Percentiles rank a stretch among this genome's conserved stretches.
phyloP scores from a whole-genome alignment of 164 flowering plant genomes.

The Dillenia turbinata region DNA sequence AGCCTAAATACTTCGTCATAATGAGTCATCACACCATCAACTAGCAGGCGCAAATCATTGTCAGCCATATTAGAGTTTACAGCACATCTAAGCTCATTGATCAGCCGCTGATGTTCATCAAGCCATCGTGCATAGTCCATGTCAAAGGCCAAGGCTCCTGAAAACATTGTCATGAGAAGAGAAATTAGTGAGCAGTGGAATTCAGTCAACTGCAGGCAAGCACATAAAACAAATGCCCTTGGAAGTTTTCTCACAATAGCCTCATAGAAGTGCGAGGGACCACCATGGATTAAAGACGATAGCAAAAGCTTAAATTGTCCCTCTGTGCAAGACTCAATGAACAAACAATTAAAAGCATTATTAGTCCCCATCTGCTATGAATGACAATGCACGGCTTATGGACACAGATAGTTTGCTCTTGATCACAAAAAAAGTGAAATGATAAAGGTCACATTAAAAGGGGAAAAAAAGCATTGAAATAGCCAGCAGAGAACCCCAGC shows the following conservation, averaged over 20 bases:
- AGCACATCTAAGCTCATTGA: conserved; percentile 69
- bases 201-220: too few species aligned
- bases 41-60: conserved; percentile 54
- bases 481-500: neutral
- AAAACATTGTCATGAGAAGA: conserved; percentile 8
- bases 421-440: neutral
- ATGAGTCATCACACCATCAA: conserved; percentile 73
- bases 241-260: too few species aligned
- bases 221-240: too few species aligned
- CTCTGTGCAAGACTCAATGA: too few species aligned
- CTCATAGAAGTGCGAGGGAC: too few species aligned
- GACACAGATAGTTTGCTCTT: neutral
- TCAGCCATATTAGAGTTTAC: conserved; percentile 59
- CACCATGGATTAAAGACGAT: too few species aligned
- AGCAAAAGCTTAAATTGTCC: too few species aligned
- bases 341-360: too few species aligned
- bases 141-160: conserved; percentile 78
- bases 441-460: neutral
- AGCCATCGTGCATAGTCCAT: conserved; percentile 84
- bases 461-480: neutral
- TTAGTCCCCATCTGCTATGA: too few species aligned
- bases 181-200: too few species aligned
- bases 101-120: conserved; percentile 73
- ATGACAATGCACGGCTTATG: too few species aligned
- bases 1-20: conserved; percentile 69